These are phyloP conservation scores for Spathaspora sp. DNA, from an alignment of 805 yeast species.

Conservation along the genomic window DNA sequence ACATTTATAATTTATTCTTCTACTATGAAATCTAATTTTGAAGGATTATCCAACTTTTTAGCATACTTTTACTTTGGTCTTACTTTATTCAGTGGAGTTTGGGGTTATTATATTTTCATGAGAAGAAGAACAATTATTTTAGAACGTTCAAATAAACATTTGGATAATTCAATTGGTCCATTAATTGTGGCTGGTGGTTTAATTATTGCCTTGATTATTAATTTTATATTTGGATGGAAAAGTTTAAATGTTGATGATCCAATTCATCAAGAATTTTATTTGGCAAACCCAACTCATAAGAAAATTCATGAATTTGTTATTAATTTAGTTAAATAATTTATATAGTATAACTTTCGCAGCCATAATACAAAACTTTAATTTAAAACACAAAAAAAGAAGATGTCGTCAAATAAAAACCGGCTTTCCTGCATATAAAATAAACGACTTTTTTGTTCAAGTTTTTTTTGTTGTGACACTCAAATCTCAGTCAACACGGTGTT, in stretches of 20 bases:
- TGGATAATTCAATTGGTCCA: constrained; percentile 91
- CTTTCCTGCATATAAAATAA: background rate
- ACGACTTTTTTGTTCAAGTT: background rate
- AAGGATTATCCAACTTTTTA: constrained; percentile 58
- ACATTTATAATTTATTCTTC: constrained; percentile 83
- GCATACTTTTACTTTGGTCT: constrained; percentile 80
- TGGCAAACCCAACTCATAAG: constrained; percentile 29
- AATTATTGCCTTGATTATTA: constrained; percentile 60
- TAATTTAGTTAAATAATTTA: constrained; percentile 15
- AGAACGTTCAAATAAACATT: constrained; percentile 79
- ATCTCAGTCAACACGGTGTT: background rate
- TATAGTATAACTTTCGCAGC: too few relatives aligned
- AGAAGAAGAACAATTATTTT: constrained; percentile 68
- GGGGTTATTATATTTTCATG: constrained; percentile 84
- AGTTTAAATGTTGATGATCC: constrained; percentile 14
- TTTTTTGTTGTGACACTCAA: background rate
- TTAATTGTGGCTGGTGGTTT: constrained; percentile 70
- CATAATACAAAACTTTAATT: too few relatives aligned
- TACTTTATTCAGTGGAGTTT: constrained; percentile 76
- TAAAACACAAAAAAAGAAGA: background rate
- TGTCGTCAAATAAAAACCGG: background rate
- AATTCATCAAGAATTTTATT: constrained; percentile 25
- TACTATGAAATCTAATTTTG: constrained; percentile 61
- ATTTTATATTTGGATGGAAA: constrained; percentile 63
- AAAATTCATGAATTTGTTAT: constrained; percentile 32